Percentiles rank a stretch among this genome's conserved stretches.
These are phyloP conservation scores for Nakaseomyces uthaithaninus DNA, from an alignment of 1,139 yeast species.

Conservation along the genomic window DNA sequence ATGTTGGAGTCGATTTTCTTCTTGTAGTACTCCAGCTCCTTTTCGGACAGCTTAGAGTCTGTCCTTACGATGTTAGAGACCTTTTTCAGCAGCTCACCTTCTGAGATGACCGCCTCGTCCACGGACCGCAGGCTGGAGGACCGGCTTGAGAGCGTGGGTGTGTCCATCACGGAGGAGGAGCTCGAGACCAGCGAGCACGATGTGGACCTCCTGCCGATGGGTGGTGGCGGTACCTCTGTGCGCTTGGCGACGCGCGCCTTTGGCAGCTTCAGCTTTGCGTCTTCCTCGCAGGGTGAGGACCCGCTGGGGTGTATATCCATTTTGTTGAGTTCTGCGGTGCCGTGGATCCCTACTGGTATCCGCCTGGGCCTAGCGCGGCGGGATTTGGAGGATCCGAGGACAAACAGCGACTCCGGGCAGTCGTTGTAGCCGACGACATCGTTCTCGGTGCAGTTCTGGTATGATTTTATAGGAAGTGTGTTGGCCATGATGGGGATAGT, in stretches of 20 bases:
- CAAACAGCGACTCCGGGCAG: slow-evolving; percentile 30
- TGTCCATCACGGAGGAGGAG: background rate
- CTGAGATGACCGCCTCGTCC: slow-evolving; percentile 9
- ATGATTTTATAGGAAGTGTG: slow-evolving; percentile 16
- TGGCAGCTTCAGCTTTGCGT: slow-evolving; percentile 1
- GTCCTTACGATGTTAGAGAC: slow-evolving; percentile 14
- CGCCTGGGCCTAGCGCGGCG: slow-evolving; percentile 1
- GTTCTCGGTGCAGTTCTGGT: slow-evolving; percentile 31
- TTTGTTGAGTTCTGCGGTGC: background rate
- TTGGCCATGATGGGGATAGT: background rate
- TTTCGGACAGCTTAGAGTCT: slow-evolving; percentile 17
- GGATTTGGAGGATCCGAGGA: background rate
- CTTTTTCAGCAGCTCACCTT: slow-evolving; percentile 18
- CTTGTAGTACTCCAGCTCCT: slow-evolving; percentile 26
- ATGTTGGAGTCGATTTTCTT: slow-evolving; percentile 23
- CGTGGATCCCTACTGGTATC: slow-evolving; percentile 2
- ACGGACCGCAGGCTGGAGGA: slow-evolving; percentile 7
- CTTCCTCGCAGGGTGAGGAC: slow-evolving; percentile 1
- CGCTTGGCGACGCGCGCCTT: slow-evolving; percentile 1
- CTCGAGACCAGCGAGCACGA: background rate
- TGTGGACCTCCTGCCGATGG: slow-evolving; percentile 3
- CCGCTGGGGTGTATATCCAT: too few species aligned
- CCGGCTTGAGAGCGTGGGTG: background rate
- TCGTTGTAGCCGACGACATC: slow-evolving; percentile 33
- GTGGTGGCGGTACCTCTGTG: slow-evolving; percentile 7